Percentiles rank a stretch among this genome's conserved stretches.
These are phyloP conservation scores for Camellia granthamiana DNA, from an alignment of 148 eudicot genomes.

Conservation along the genomic window DNA sequence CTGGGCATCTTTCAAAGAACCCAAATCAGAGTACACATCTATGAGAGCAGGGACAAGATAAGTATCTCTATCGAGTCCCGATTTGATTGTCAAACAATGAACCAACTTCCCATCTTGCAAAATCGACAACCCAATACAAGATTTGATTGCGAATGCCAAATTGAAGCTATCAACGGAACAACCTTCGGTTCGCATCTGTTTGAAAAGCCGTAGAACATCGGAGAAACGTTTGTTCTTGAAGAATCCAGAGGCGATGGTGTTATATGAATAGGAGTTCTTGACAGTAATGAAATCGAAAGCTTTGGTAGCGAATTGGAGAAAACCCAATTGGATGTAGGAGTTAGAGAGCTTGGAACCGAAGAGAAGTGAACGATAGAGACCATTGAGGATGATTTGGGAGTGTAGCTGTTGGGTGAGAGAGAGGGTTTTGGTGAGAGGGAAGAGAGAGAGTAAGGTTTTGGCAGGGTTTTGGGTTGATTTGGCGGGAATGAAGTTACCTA, in stretches of 20 bases:
- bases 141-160: slow-evolving; percentile 11
- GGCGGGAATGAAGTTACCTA: slow-evolving; percentile 3
- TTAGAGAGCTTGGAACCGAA: slow-evolving; percentile 15
- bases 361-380: not conserved
- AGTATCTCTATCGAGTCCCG: slow-evolving; percentile 7
- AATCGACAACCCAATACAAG: not conserved
- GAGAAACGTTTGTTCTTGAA: not conserved
- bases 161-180: slow-evolving; percentile 10
- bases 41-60: slow-evolving; percentile 15
- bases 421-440: slow-evolving; percentile 9
- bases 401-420: not conserved
- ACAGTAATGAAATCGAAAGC: not conserved
- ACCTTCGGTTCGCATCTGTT: slow-evolving; percentile 1
- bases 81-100: slow-evolving; percentile 12
- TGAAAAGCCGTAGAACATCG: not conserved
- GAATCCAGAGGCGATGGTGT: slow-evolving; percentile 9
- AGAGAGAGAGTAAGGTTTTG: slow-evolving; percentile 13
- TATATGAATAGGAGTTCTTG: slow-evolving; percentile 13
- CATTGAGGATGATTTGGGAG: slow-evolving; percentile 10
- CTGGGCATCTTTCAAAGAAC: slow-evolving; percentile 5
- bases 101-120: slow-evolving; percentile 10
- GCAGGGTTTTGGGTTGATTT: not conserved
- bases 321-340: slow-evolving; percentile 8
- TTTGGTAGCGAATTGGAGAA: slow-evolving; percentile 5
- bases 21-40: slow-evolving; percentile 9